A percentile compares a stretch with the other conserved stretches of the same genome.
phyloP scores from a whole-genome alignment of 192 early-diverging fungal genomes.

The Coemansia sp. region DNA sequence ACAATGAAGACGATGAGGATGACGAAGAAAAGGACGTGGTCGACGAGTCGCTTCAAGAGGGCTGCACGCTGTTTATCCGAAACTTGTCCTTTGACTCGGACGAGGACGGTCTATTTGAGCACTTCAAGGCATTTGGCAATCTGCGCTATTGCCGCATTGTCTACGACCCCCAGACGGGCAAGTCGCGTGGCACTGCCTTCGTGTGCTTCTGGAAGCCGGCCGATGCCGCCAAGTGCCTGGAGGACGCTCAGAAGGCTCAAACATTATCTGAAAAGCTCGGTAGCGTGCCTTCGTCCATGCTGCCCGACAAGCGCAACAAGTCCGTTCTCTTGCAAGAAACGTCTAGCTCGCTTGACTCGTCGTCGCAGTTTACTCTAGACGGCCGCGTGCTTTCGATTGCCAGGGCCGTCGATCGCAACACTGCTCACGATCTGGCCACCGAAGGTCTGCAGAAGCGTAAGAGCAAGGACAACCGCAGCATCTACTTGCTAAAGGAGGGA shows the following conservation, averaged over 20 bases:
- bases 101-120: slow-evolving; percentile 72
- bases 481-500: slow-evolving; percentile 92
- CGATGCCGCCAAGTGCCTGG: slow-evolving; percentile 76
- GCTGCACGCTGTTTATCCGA: slow-evolving; percentile 88
- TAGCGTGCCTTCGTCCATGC: slow-evolving; percentile 37
- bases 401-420: slow-evolving; percentile 72
- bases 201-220: slow-evolving; percentile 77
- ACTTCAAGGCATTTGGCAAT: slow-evolving; percentile 54
- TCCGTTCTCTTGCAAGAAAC: slow-evolving; percentile 58
- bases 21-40: slow-evolving; percentile 49
- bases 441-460: slow-evolving; percentile 64
- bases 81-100: slow-evolving; percentile 92
- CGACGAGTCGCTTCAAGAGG: slow-evolving; percentile 58
- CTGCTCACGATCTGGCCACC: slow-evolving; percentile 67
- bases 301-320: slow-evolving; percentile 42
- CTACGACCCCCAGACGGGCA: slow-evolving; percentile 78
- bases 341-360: slow-evolving; percentile 25
- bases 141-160: slow-evolving; percentile 84
- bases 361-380: slow-evolving; percentile 67
- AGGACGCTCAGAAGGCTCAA: slow-evolving; percentile 66
- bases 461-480: slow-evolving; percentile 76
- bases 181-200: slow-evolving; percentile 93
- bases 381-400: slow-evolving; percentile 83
- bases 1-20: slow-evolving; percentile 32
- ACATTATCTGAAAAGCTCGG: slow-evolving; percentile 56